A percentile compares a stretch with the other conserved stretches of the same genome.
phyloP scores from a whole-genome alignment of 805 yeast genomes.

The Candida fluviatilis region DNA sequence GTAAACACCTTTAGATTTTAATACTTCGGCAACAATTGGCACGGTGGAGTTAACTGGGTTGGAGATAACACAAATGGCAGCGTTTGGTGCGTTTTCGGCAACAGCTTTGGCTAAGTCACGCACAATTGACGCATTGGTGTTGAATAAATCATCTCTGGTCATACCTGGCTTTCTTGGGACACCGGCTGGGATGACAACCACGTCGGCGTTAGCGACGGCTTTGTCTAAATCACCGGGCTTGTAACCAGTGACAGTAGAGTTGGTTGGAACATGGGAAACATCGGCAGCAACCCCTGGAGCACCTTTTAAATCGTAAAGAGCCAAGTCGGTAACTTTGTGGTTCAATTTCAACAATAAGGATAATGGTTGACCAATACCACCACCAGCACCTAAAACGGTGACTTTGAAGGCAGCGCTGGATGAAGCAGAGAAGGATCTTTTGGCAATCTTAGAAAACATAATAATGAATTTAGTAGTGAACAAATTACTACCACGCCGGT shows the following conservation, averaged over 20 bases:
- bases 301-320: constrained; percentile 84
- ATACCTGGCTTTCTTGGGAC: constrained; percentile 98
- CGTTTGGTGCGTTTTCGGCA: constrained; percentile 81
- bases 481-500: neutral
- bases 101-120: constrained; percentile 85
- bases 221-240: constrained; percentile 70
- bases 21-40: constrained; percentile 91
- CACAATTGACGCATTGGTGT: constrained; percentile 93
- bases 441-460: constrained; percentile 56
- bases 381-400: constrained; percentile 77
- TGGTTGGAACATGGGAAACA: constrained; percentile 88
- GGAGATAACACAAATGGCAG: constrained; percentile 76
- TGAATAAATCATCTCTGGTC: constrained; percentile 96
- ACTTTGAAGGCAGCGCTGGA: constrained; percentile 65
- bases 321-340: constrained; percentile 80
- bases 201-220: constrained; percentile 77
- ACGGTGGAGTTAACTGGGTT: constrained; percentile 98
- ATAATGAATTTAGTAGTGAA: constrained; percentile 1
- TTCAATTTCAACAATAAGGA: constrained; percentile 71
- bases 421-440: constrained; percentile 65
- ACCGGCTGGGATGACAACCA: constrained; percentile 94
- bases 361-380: constrained; percentile 84
- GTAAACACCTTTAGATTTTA: constrained; percentile 80
- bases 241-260: constrained; percentile 84
- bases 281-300: constrained; percentile 98